Evolutionary conservation across 345 rosid genomes (phyloP), one percentile per base, ranked within the genome.

Genomic region (Lumnitzera racemosa): DNA sequence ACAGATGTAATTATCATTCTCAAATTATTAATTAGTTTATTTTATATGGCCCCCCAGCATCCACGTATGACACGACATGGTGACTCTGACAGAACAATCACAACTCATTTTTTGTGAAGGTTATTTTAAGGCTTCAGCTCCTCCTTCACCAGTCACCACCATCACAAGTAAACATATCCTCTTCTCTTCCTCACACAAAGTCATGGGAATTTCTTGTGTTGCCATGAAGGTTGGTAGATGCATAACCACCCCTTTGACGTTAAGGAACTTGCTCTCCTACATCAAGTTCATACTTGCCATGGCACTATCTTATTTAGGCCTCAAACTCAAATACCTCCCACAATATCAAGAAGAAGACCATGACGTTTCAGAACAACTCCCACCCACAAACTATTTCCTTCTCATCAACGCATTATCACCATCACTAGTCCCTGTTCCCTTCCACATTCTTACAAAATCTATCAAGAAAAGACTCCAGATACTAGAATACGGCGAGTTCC

Each of bases 141-240:
- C 55, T 20, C 5, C n/a, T n/a, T n/a, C n/a, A n/a, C n/a, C 7
- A 20, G 0, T 3, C 27, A 52, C 23, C 25, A 52, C 7, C 13
- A 11, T 52, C 55, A 16, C 25, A 23, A 3, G 23, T 13, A 8
- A 6, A 52, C 25, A 1, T n/a, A n/a, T 5, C 3, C 55, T 52
- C 11, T 17, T 16, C 55, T 52, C 24, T 52, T 25, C 12, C 25
- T 17, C 20, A 11, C 24, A 14, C 55, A 3, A 36, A n/a, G 55
- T 52, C 55, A 52, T 52, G 55, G 55, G 55, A 12, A 16, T 52
- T 25, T 11, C 55, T 4, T 52, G 55, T 52, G 25, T 52, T 52
- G 20, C 55, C 25, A 12, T 52, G 23, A 52, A 52, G 55, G 25
- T 52, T 23, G 25, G 27, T 25, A 52, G 13, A 52, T 17, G 25